Evolutionary conservation across 1,284 basidiomycete species (phyloP).

Genomic region (Trametes polyzona): DNA sequence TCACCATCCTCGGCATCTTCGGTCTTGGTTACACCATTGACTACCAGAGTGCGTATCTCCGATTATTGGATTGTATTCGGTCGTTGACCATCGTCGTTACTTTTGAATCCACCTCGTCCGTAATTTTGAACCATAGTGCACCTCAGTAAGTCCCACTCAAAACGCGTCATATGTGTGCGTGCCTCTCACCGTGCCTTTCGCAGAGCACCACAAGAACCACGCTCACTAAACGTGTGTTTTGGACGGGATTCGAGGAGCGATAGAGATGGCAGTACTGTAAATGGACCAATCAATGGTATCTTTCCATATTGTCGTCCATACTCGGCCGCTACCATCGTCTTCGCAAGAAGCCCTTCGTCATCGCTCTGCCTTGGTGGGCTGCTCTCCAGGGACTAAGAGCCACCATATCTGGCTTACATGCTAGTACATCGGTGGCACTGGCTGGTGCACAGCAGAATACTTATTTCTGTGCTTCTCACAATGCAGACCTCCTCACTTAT

Average conservation of each 20-base stretch:
- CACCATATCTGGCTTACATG: no score
- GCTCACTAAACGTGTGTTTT: slow-evolving; percentile 54
- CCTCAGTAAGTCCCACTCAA: slow-evolving; percentile 57
- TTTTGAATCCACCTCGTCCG: background rate
- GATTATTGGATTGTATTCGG: slow-evolving; percentile 2
- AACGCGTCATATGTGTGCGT: slow-evolving; percentile 24
- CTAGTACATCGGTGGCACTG: no score
- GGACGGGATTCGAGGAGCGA: slow-evolving; percentile 9
- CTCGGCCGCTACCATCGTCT: no score
- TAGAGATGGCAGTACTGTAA: slow-evolving; percentile 21
- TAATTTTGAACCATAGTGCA: slow-evolving; percentile 58
- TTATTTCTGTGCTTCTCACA: no score
- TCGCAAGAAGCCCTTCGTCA: no score
- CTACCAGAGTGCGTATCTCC: slow-evolving; percentile 79
- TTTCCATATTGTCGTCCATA: background rate
- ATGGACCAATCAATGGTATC: slow-evolving; percentile 12
- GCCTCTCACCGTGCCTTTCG: slow-evolving; percentile 21
- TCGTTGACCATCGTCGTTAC: background rate
- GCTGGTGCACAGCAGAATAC: no score
- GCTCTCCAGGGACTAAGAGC: no score
- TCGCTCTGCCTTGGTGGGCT: background rate
- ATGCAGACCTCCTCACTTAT: no score
- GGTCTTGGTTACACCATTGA: slow-evolving; percentile 88
- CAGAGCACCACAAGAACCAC: slow-evolving; percentile 90
- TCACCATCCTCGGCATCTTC: slow-evolving; percentile 77